Evolutionary conservation across 768 basidiomycete species (phyloP), one percentile per base, ranked within the genome.

Genomic region (Cystofilobasidium capitatum): DNA sequence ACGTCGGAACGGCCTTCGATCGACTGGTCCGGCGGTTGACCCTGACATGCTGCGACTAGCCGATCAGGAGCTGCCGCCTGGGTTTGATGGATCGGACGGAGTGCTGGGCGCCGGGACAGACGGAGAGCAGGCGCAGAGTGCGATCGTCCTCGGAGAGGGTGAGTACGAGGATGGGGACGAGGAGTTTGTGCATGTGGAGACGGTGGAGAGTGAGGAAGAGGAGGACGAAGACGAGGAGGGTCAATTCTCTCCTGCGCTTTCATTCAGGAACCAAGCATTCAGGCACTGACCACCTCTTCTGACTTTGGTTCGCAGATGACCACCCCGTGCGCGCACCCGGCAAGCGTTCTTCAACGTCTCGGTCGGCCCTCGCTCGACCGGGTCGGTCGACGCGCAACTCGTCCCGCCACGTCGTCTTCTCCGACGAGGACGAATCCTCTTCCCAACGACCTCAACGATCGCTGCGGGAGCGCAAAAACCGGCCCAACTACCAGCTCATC

Each of bases 391-490:
- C 42, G n/a, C 39, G 51, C 40, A 42, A 62, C 62, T 58, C 51
- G 24, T 2, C n/a, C 42, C 39, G 42, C 39, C 58, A 47, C 42
- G 62, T 68, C 26, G 26, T 39, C 20, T 31, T 66, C 40, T n/a
- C 22, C 24, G 31, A 45, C 24, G 60, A 62, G 7, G 40, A 33
- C 59, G 66, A 63, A 10, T 35, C 40, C 14, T 37, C 47, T 20
- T 60, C 61, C 17, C 35, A 45, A 26, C 17, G 9, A 20, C 40
- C 31, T n/a, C 37, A 31, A 22, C 61, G 66, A 33, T 35, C 36
- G 61, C 67, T 71, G 20, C 49, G 70, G 17, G 68, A 65, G 64
- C 49, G 70, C 14, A 71, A 66, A 57, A 66, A 35, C 24, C 47
- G 42, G 39, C 62, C 62, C 37, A 66, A 71, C 64, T 71, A 71